A percentile compares a stretch with the other conserved stretches of the same genome.
phyloP scores from a whole-genome alignment of 2,329 filamentous ascomycete genomes.

The Verticillium albo-atrum region DNA sequence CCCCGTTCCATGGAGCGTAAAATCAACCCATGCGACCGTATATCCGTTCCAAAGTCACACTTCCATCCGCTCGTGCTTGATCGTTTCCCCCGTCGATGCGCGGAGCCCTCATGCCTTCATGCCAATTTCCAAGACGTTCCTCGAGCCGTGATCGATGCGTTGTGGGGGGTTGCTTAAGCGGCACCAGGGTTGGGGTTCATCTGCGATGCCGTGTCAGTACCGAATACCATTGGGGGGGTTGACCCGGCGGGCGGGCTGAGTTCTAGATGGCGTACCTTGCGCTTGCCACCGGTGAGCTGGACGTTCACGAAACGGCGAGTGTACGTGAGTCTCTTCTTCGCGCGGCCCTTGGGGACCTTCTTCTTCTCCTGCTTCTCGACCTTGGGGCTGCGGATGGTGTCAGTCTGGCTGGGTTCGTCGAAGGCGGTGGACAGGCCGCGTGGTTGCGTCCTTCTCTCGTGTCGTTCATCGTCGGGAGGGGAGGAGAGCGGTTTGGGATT shows the following conservation, averaged over 20 bases:
- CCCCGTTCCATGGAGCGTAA: not conserved
- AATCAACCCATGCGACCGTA: not conserved
- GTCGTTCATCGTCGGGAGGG: not conserved
- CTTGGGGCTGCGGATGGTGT: constrained; percentile 32
- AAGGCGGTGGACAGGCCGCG: too few species aligned
- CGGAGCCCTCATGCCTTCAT: constrained; percentile 9
- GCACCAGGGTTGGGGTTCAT: constrained; percentile 37
- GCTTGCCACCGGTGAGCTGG: constrained; percentile 94
- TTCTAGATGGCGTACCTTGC: constrained; percentile 64
- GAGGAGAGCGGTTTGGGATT: not conserved
- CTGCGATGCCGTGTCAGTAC: constrained; percentile 12
- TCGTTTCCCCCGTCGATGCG: constrained; percentile 8
- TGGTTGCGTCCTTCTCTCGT: not conserved
- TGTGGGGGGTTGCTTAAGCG: constrained; percentile 21
- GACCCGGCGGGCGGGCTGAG: not conserved
- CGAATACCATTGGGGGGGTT: not conserved
- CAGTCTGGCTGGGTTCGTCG: not conserved
- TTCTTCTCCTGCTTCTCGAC: constrained; percentile 91
- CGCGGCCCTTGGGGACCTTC: constrained; percentile 95
- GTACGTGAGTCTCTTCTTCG: constrained; percentile 95
- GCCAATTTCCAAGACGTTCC: constrained; percentile 11
- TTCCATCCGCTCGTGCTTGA: not conserved
- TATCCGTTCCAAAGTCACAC: not conserved
- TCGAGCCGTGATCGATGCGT: constrained; percentile 7
- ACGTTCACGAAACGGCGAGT: constrained; percentile 98